Conservation (phyloP, 495 filamentous ascomycete species). For the Lasiosphaeria hispida region DNA sequence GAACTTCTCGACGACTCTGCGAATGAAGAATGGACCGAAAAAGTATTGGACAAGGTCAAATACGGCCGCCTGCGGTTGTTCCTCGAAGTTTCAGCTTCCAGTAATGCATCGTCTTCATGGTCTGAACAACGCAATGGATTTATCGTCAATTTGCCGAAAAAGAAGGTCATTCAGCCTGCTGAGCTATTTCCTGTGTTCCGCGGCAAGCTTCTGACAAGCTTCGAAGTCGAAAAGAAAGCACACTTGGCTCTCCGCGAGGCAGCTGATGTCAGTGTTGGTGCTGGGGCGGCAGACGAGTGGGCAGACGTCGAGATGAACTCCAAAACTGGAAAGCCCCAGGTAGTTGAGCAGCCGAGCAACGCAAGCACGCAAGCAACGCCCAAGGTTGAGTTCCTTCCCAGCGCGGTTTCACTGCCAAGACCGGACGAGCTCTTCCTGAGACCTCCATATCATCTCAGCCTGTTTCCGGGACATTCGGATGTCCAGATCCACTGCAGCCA, state of each 20-base stretch:
- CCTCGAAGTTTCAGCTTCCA: slow-evolving; percentile 28
- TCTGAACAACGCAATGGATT: slow-evolving; percentile 25
- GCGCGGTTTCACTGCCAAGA: slow-evolving; percentile 26
- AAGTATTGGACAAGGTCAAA: slow-evolving; percentile 25
- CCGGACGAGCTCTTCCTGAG: slow-evolving; percentile 37
- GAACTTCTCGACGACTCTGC: slow-evolving; percentile 35
- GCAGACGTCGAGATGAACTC: slow-evolving; percentile 31
- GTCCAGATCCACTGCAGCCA: slow-evolving; percentile 41
- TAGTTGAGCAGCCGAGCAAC: slow-evolving; percentile 10
- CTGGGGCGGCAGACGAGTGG: slow-evolving; percentile 28
- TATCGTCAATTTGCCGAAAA: slow-evolving; percentile 32
- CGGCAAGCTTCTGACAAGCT: slow-evolving; percentile 25
- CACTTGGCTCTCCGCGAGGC: neutral
- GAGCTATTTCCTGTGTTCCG: slow-evolving; percentile 33
- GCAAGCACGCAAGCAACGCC: neutral
- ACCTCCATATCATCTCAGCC: slow-evolving; percentile 40
- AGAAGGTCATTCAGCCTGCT: slow-evolving; percentile 17
- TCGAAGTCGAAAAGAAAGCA: slow-evolving; percentile 19
- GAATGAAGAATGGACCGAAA: slow-evolving; percentile 32
- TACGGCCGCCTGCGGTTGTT: slow-evolving; percentile 23
- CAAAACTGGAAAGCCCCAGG: slow-evolving; percentile 21
- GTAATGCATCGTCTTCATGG: slow-evolving; percentile 21
- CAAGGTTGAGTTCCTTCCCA: slow-evolving; percentile 30
- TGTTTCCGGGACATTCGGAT: slow-evolving; percentile 12
- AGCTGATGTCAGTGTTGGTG: neutral